Percentiles rank a stretch among this genome's conserved stretches.
Conservation (phyloP, 495 filamentous ascomycete species). For the Xylaria venustula region DNA sequence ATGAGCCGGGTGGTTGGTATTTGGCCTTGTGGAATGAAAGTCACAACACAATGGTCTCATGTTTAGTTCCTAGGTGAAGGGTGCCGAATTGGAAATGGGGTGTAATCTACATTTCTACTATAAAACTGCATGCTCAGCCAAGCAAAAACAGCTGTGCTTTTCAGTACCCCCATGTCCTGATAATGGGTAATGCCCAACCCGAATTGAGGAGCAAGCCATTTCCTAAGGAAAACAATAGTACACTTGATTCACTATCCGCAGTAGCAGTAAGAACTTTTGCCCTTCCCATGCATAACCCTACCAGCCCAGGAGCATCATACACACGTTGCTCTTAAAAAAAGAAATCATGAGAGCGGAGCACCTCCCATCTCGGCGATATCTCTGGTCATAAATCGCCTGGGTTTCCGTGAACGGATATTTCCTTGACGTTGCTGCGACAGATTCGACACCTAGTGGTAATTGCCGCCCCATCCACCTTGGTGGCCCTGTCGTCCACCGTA, state of each 20-base stretch:
- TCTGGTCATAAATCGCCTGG: conserved; percentile 4
- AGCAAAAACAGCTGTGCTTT: conserved; percentile 19
- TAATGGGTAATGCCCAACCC: conserved; percentile 24
- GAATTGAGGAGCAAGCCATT: conserved; percentile 24
- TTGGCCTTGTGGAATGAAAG: not conserved
- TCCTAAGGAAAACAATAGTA: conserved; percentile 35
- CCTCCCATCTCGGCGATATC: conserved; percentile 13
- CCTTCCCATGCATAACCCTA: conserved; percentile 26
- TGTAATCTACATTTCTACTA: conserved; percentile 17
- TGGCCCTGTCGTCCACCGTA: conserved; percentile 50
- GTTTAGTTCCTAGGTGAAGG: not conserved
- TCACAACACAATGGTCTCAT: too few relatives aligned
- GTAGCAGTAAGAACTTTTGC: conserved; percentile 29
- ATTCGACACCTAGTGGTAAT: conserved; percentile 54
- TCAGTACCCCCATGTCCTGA: conserved; percentile 35
- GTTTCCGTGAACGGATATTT: not conserved
- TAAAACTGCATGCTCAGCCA: conserved; percentile 4
- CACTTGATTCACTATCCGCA: conserved; percentile 28
- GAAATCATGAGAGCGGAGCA: conserved; percentile 28
- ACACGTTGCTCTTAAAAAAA: conserved; percentile 17
- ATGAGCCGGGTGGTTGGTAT: not conserved
- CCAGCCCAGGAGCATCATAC: conserved; percentile 26
- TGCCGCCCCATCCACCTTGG: conserved; percentile 65
- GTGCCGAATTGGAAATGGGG: conserved; percentile 8
- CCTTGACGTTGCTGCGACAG: conserved; percentile 15